Conservation (phyloP, 2,329 filamentous ascomycete species). For the Colletotrichum sp. region DNA sequence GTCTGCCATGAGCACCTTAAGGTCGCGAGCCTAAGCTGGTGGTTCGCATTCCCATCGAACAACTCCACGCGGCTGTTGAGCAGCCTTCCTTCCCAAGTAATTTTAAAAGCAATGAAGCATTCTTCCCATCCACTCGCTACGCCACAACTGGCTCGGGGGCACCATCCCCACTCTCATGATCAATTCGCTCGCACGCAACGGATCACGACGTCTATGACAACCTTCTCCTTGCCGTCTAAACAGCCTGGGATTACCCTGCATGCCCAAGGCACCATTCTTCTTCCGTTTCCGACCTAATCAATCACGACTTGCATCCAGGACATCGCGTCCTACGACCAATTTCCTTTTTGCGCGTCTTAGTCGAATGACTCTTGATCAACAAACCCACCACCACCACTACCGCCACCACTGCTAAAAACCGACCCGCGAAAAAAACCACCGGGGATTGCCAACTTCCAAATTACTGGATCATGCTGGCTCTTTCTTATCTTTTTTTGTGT, state of each 20-base stretch:
- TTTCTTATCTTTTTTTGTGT: neutral
- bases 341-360: neutral
- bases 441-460: neutral
- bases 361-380: neutral
- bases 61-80: conserved; percentile 7
- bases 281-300: conserved; percentile 15
- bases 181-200: conserved; percentile 22
- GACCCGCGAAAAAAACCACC: neutral
- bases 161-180: conserved; percentile 19
- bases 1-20: conserved; percentile 39
- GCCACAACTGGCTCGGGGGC: conserved; percentile 3
- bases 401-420: neutral
- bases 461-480: neutral
- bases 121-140: conserved; percentile 11
- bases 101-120: conserved; percentile 14
- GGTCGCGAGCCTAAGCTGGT: conserved; percentile 37
- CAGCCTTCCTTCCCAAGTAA: conserved; percentile 4
- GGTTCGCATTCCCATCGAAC: neutral
- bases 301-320: conserved; percentile 19
- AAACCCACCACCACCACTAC: neutral
- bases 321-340: conserved; percentile 13
- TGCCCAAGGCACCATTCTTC: neutral
- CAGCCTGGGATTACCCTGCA: conserved; percentile 14
- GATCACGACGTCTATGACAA: conserved; percentile 25
- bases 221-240: conserved; percentile 15